Conservation (phyloP, 345 rosid species). For the Melastoma malabathricum region DNA sequence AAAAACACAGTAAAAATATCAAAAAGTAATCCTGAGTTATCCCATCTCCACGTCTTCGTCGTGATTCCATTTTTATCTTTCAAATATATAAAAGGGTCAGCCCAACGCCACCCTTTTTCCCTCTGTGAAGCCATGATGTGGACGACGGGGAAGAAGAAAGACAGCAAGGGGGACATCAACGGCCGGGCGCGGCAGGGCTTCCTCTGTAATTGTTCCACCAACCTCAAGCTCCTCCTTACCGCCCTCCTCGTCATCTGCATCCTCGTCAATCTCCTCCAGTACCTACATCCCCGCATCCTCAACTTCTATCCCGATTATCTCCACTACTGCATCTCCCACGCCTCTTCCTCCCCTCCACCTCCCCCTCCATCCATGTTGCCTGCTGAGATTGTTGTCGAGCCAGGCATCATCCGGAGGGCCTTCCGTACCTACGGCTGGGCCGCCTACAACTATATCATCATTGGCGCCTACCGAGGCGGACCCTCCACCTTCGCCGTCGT, state of each 20-base stretch:
- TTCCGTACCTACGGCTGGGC: slow-evolving; percentile 61
- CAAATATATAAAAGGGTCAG: no score
- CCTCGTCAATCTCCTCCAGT: slow-evolving; percentile 39
- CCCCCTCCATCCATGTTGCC: slow-evolving; percentile 2
- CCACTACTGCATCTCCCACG: slow-evolving; percentile 25
- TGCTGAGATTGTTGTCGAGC: slow-evolving; percentile 30
- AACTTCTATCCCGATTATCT: slow-evolving; percentile 34
- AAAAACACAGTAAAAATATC: no score
- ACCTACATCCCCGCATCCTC: slow-evolving; percentile 39
- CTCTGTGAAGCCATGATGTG: no score
- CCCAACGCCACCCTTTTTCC: no score
- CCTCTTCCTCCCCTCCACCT: slow-evolving; percentile 5
- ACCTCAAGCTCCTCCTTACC: slow-evolving; percentile 46
- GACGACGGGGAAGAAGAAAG: slow-evolving; percentile 30
- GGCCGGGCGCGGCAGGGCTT: slow-evolving; percentile 39
- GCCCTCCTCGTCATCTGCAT: slow-evolving; percentile 57
- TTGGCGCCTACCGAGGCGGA: slow-evolving; percentile 84
- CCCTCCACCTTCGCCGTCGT: slow-evolving; percentile 45
- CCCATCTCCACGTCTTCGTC: no score
- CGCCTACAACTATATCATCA: slow-evolving; percentile 67
- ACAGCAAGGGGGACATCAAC: slow-evolving; percentile 15
- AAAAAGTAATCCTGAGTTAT: no score
- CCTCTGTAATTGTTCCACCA: slow-evolving; percentile 58
- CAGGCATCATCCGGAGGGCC: slow-evolving; percentile 40
- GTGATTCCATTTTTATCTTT: no score